phyloP scores from a whole-genome alignment of 2,329 filamentous ascomycete genomes.

The Colletotrichum orchidophilum region DNA sequence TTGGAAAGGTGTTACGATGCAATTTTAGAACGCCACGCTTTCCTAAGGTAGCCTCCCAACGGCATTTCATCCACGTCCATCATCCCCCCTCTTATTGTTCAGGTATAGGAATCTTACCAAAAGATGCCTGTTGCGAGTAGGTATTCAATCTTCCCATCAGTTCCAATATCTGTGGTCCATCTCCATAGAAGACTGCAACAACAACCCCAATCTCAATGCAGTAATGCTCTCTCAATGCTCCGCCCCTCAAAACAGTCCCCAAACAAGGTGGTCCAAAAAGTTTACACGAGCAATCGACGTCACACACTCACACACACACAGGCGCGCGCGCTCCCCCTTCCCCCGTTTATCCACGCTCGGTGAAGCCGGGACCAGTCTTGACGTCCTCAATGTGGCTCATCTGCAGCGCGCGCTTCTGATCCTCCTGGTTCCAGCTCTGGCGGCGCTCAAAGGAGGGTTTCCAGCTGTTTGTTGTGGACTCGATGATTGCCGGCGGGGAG shows the following conservation, averaged over 20 bases:
- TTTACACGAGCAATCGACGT: too few relatives aligned
- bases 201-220: neutral
- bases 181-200: neutral
- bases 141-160: neutral
- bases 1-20: neutral
- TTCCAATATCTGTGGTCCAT: neutral
- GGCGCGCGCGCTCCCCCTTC: too few relatives aligned
- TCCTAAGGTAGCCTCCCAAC: neutral
- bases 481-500: constrained; percentile 40
- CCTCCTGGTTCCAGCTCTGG: constrained; percentile 63
- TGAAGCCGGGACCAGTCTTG: constrained; percentile 52
- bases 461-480: constrained; percentile 52
- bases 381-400: constrained; percentile 52
- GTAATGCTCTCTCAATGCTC: too few relatives aligned
- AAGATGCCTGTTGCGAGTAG: neutral
- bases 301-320: too few relatives aligned
- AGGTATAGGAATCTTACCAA: neutral
- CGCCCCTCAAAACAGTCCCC: too few relatives aligned
- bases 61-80: neutral
- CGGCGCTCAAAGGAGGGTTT: constrained; percentile 55
- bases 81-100: neutral
- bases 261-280: too few relatives aligned
- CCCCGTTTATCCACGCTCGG: constrained; percentile 42
- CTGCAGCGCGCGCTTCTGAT: constrained; percentile 61
- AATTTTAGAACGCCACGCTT: constrained; percentile 12